These are phyloP conservation scores for Limtongozyma cylindracea DNA, from an alignment of 805 yeast genomes.

Conservation along the genomic window DNA sequence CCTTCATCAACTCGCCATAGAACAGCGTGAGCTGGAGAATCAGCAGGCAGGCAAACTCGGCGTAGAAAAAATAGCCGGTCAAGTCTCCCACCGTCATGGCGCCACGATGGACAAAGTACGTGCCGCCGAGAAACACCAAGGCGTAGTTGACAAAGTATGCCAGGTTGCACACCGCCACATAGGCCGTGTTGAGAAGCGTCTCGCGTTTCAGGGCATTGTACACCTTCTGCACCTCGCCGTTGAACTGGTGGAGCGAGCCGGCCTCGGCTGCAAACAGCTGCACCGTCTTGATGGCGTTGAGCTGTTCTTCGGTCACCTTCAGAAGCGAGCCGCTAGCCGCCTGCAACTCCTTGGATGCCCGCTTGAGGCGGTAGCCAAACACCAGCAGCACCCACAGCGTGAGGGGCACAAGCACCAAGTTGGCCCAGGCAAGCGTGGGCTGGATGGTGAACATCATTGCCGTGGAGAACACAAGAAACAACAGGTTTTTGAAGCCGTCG, in stretches of 20 bases:
- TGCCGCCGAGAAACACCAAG: conserved; percentile 15
- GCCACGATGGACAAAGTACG: conserved; percentile 14
- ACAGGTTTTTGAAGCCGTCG: conserved; percentile 16
- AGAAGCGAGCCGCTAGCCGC: conserved; percentile 18
- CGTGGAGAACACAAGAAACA: conserved; percentile 14
- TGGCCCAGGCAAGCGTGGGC: conserved; percentile 15
- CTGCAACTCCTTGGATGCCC: conserved; percentile 13
- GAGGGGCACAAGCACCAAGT: conserved; percentile 18
- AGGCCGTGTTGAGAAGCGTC: conserved; percentile 18
- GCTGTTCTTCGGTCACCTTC: conserved; percentile 16
- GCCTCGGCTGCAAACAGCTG: conserved; percentile 18
- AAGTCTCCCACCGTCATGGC: conserved; percentile 21
- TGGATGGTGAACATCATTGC: conserved; percentile 18
- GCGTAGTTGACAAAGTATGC: conserved; percentile 16
- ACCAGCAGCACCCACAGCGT: conserved; percentile 17
- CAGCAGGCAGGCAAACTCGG: conserved; percentile 17
- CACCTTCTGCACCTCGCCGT: conserved; percentile 12
- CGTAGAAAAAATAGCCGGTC: conserved; percentile 18
- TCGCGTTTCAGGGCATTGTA: conserved; percentile 15
- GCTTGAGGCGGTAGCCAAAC: conserved; percentile 17
- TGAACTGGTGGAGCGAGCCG: conserved; percentile 13
- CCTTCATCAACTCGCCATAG: conserved; percentile 19
- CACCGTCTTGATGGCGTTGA: conserved; percentile 14
- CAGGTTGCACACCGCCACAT: conserved; percentile 14
- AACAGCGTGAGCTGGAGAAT: conserved; percentile 17